Percentiles rank a stretch among this genome's conserved stretches.
Evolutionary conservation across 257 asterid genomes (phyloP).

Genomic region (Gentiana straminea): DNA sequence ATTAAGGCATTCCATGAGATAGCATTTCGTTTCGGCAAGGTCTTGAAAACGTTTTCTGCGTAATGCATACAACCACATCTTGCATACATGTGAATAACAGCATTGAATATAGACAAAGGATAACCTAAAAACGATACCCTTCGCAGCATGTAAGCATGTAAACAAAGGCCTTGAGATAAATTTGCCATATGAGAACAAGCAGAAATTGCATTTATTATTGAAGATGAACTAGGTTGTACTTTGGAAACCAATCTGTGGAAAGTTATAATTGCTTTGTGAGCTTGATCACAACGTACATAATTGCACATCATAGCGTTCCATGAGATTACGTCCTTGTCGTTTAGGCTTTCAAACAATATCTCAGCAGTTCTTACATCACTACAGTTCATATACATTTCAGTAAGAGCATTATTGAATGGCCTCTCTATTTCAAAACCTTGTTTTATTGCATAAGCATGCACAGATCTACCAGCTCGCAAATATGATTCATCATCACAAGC

Average conservation of each 20-base stretch:
- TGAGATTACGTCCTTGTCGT: constrained; percentile 19
- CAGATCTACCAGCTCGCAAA: constrained; percentile 14
- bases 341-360: constrained; percentile 20
- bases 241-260: constrained; percentile 16
- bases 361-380: constrained; percentile 14
- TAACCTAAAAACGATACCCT: constrained; percentile 10
- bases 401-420: constrained; percentile 17
- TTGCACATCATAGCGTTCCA: constrained; percentile 29
- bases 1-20: constrained; percentile 26
- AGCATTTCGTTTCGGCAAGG: constrained; percentile 12
- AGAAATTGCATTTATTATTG: constrained; percentile 19
- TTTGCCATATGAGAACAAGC: constrained; percentile 19
- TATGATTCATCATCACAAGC: constrained; percentile 13
- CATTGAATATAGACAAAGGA: constrained; percentile 13
- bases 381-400: constrained; percentile 28
- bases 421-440: constrained; percentile 13
- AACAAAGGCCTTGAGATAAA: constrained; percentile 19
- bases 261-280: constrained; percentile 20
- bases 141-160: constrained; percentile 16
- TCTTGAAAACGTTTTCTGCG: constrained; percentile 14
- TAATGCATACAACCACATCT: constrained; percentile 19
- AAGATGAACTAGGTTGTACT: constrained; percentile 14
- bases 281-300: constrained; percentile 13
- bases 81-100: constrained; percentile 21
- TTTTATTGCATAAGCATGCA: constrained; percentile 21